Conservation (phyloP, 352 stramenopile genomes). For the Pythium apleroticum region DNA sequence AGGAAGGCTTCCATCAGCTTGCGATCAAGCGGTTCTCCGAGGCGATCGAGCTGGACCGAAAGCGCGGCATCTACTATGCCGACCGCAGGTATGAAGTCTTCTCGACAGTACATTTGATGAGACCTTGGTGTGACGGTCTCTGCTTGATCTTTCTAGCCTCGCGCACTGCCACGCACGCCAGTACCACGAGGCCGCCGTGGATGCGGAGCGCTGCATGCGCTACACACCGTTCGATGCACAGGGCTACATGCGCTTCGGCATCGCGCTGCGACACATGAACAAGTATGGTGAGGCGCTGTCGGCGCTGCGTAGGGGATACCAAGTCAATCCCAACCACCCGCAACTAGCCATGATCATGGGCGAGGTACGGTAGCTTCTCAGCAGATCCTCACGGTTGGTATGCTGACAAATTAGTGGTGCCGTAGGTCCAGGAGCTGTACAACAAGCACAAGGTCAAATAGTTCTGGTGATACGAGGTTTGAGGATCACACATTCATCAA, state of each 20-base stretch:
- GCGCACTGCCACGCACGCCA: conserved; percentile 63
- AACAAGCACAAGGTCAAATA: conserved; percentile 22
- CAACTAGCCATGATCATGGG: conserved; percentile 58
- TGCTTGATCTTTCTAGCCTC: conserved; percentile 36
- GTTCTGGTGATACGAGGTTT: too few relatives aligned
- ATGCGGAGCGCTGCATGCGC: conserved; percentile 88
- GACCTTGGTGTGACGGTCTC: conserved; percentile 31
- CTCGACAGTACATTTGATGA: neutral
- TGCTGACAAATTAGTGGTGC: neutral
- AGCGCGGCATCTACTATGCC: conserved; percentile 90
- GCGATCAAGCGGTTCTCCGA: conserved; percentile 94
- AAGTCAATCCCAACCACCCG: conserved; percentile 71
- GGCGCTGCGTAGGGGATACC: conserved; percentile 59
- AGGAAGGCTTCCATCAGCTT: conserved; percentile 82
- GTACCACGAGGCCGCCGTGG: conserved; percentile 87
- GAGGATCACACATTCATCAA: too few relatives aligned
- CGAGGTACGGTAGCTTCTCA: conserved; percentile 35
- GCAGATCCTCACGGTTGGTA: neutral
- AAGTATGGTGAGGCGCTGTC: conserved; percentile 72
- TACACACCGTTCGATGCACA: conserved; percentile 94
- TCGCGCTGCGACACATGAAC: conserved; percentile 86
- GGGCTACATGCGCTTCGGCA: conserved; percentile 91
- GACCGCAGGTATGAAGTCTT: conserved; percentile 69
- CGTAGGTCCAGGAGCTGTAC: conserved; percentile 24
- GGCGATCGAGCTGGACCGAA: conserved; percentile 87